Conservation (phyloP, 2,329 filamentous ascomycete species). For the Cytospora paraplurivora region DNA sequence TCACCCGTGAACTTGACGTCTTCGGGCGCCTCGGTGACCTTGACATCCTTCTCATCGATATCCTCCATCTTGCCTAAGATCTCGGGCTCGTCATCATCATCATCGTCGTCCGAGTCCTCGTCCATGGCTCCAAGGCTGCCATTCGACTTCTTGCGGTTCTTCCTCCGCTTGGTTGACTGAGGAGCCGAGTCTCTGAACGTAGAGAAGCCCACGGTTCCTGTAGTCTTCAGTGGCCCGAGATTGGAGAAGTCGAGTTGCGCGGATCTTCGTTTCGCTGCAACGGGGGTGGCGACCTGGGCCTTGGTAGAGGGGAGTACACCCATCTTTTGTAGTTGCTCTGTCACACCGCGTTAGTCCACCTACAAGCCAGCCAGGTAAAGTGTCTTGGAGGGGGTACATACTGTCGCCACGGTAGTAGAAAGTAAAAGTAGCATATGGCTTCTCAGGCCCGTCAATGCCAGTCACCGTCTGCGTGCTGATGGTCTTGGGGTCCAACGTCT, state of each 20-base stretch:
- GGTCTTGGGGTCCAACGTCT: conserved; percentile 91
- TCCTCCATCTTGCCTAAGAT: conserved; percentile 68
- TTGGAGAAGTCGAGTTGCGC: conserved; percentile 82
- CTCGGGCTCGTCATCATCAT: conserved; percentile 67
- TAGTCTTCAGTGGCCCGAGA: conserved; percentile 79
- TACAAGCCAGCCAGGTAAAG: neutral
- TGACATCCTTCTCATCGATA: conserved; percentile 61
- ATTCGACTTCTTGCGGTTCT: conserved; percentile 63
- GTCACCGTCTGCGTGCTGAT: conserved; percentile 99
- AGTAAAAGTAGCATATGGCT: conserved; percentile 94
- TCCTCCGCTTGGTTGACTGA: conserved; percentile 58
- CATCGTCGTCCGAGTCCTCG: conserved; percentile 74
- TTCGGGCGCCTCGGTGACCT: conserved; percentile 63
- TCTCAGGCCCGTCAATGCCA: conserved; percentile 92
- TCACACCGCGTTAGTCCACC: conserved; percentile 30
- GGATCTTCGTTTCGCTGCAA: conserved; percentile 74
- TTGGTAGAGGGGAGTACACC: conserved; percentile 77
- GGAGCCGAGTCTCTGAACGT: conserved; percentile 75
- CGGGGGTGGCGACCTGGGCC: conserved; percentile 60
- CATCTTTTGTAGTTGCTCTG: conserved; percentile 96
- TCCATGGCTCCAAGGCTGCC: conserved; percentile 59
- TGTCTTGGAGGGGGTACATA: conserved; percentile 46
- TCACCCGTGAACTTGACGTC: conserved; percentile 74
- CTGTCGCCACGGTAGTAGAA: conserved; percentile 97
- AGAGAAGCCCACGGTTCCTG: conserved; percentile 88